Conservation (phyloP, 495 filamentous ascomycete species). For the Penicillium paxilli region DNA sequence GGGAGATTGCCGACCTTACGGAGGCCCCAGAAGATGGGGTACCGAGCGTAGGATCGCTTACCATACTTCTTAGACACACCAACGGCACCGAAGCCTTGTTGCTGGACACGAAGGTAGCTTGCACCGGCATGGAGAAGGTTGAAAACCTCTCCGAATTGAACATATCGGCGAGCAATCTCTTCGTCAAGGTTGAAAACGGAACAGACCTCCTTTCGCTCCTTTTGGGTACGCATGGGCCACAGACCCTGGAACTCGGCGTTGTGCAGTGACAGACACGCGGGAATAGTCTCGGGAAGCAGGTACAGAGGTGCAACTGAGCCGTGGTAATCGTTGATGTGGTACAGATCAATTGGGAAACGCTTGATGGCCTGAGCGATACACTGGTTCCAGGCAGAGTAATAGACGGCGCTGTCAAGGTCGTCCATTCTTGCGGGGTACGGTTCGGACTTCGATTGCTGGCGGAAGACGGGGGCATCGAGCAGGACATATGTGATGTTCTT, state of each 20-base stretch:
- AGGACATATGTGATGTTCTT: slow-evolving; percentile 74
- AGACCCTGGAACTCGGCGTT: slow-evolving; percentile 76
- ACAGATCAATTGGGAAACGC: slow-evolving; percentile 65
- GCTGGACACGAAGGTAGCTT: slow-evolving; percentile 72
- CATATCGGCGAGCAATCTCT: slow-evolving; percentile 39
- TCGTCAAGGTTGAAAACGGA: slow-evolving; percentile 62
- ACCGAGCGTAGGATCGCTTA: slow-evolving; percentile 70
- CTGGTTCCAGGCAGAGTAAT: slow-evolving; percentile 74
- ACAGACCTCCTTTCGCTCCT: slow-evolving; percentile 68
- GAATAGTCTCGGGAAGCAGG: slow-evolving; percentile 59
- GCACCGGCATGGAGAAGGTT: slow-evolving; percentile 73
- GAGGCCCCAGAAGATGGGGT: slow-evolving; percentile 78
- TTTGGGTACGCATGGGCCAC: slow-evolving; percentile 73
- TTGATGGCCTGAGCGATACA: slow-evolving; percentile 65
- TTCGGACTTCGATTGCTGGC: slow-evolving; percentile 66
- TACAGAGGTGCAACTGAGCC: slow-evolving; percentile 72
- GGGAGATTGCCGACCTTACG: slow-evolving; percentile 70
- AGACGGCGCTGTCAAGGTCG: slow-evolving; percentile 68
- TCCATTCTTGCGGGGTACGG: slow-evolving; percentile 75
- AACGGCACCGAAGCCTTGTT: slow-evolving; percentile 73
- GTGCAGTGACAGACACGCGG: slow-evolving; percentile 52
- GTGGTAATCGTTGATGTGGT: slow-evolving; percentile 83
- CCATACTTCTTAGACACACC: slow-evolving; percentile 76
- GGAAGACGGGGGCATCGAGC: slow-evolving; percentile 69
- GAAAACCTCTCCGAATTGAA: slow-evolving; percentile 67